A percentile compares a stretch with the other conserved stretches of the same genome.
phyloP scores from a whole-genome alignment of 139 green algal genomes.

The Chlorella sorokiniana region DNA sequence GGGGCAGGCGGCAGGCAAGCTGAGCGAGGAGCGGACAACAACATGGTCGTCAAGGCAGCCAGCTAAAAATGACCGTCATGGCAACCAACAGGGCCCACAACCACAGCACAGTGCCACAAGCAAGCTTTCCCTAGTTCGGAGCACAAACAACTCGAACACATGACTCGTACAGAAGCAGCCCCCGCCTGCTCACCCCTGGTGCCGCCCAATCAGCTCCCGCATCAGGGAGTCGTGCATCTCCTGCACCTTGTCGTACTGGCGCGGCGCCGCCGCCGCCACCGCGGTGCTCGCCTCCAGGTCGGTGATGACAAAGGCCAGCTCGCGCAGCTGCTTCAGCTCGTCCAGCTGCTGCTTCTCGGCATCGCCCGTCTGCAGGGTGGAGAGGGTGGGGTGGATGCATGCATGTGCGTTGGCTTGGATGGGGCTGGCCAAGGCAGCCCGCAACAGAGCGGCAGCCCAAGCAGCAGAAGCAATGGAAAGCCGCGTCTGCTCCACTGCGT shows the following conservation, averaged over 20 bases:
- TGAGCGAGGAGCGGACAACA: not conserved
- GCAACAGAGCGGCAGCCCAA: not conserved
- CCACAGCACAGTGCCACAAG: no score
- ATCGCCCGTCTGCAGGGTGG: slow-evolving; percentile 1
- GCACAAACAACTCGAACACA: no score
- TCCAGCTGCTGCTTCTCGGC: slow-evolving; percentile 31
- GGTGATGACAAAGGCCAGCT: slow-evolving; percentile 75
- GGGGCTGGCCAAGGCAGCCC: not conserved
- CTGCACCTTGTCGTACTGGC: slow-evolving; percentile 66
- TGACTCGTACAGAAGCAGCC: no score
- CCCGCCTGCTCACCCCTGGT: slow-evolving; percentile 28
- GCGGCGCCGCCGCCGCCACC: slow-evolving; percentile 52
- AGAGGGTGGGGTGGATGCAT: not conserved
- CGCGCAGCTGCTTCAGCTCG: slow-evolving; percentile 40
- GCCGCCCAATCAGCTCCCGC: slow-evolving; percentile 68
- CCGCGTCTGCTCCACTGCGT: no score
- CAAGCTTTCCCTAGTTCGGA: no score
- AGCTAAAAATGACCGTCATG: no score
- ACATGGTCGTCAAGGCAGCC: no score
- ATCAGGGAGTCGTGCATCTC: slow-evolving; percentile 82
- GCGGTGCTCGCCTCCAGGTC: slow-evolving; percentile 59
- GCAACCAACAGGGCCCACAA: no score
- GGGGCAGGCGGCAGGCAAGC: not conserved
- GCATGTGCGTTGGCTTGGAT: no score
- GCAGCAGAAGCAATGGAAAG: no score